Evolutionary conservation across 345 rosid genomes (phyloP), one percentile per base, ranked within the genome.

Genomic region (Odontarrhena argentea): DNA sequence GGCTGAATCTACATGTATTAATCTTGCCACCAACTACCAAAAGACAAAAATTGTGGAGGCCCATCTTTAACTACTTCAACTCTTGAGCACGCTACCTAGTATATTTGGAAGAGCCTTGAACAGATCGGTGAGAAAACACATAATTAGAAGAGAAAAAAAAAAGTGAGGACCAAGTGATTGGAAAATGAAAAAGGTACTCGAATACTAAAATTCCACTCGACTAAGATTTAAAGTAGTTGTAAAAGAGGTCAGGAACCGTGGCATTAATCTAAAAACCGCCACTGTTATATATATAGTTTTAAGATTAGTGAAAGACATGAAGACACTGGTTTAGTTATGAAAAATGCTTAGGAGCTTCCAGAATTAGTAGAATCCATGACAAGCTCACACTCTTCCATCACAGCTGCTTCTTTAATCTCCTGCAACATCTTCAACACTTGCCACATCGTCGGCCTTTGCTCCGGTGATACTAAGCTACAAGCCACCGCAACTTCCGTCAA

Each of bases 381-480:
- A 37, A 74, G 69, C 48, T 75, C 92, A 65, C 78, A 71, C 37
- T 85, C 88, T 67, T 92, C 96, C 83, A 61, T 60, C 7, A 80
- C 60, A 50, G 74, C 91, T 12, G 70, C 86, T 61, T 86, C 94
- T 77, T 90, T 93, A 78, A 93, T 84, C 81, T 86, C 92, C 60
- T 84, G 97, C 64, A 90, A 70, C 97, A 93, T 87, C 83, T 90
- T 93, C 80, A 90, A 69, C 4, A 90, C 96, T 65, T 87, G 97
- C 98, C 97, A 90, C 98, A 90, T 93, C 0, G 97, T 85, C 0
- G 98, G 98, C 73, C 98, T 82, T 68, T 93, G 98, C 49, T 93
- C 98, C 1, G 92, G 82, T 36, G 94, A 85, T 24, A 68, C 69
- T 75, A 45, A 71, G 48, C 87, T 76, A 72, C 98, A 93, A 28